A percentile compares a stretch with the other conserved stretches of the same genome.
These are phyloP conservation scores for Trichoderma guizhouense DNA, from an alignment of 2,329 filamentous ascomycete genomes.

Conservation along the genomic window DNA sequence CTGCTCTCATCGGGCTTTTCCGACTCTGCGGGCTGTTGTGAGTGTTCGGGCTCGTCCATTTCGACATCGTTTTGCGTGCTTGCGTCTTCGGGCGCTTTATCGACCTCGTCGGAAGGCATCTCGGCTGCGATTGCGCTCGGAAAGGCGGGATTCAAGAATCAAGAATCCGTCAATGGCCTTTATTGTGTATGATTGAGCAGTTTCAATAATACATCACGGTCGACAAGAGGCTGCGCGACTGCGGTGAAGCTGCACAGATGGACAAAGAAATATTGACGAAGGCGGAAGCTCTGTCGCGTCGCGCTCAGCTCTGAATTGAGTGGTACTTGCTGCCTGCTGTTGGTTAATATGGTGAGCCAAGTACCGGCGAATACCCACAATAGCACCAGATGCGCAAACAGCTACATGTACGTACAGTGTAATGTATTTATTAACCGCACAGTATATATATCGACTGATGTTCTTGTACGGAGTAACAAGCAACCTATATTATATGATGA, in stretches of 20 bases:
- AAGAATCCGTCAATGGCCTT: neutral
- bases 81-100: slow-evolving; percentile 21
- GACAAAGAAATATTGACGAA: neutral
- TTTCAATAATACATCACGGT: neutral
- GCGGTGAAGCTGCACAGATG: neutral
- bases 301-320: neutral
- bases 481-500: too few species aligned
- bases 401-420: neutral
- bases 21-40: slow-evolving; percentile 26
- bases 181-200: neutral
- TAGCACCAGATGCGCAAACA: neutral
- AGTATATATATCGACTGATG: neutral
- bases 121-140: neutral
- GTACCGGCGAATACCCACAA: neutral
- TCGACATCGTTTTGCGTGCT: slow-evolving; percentile 35
- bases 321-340: neutral
- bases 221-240: neutral
- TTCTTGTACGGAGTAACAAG: too few species aligned
- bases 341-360: neutral
- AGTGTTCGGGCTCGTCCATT: slow-evolving; percentile 34
- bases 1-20: slow-evolving; percentile 30
- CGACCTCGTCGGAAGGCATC: slow-evolving; percentile 32
- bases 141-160: neutral
- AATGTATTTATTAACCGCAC: neutral
- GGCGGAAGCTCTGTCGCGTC: neutral